Evolutionary conservation across 768 basidiomycete species (phyloP), one percentile per base, ranked within the genome.

Genomic region (Galerina marginata): DNA sequence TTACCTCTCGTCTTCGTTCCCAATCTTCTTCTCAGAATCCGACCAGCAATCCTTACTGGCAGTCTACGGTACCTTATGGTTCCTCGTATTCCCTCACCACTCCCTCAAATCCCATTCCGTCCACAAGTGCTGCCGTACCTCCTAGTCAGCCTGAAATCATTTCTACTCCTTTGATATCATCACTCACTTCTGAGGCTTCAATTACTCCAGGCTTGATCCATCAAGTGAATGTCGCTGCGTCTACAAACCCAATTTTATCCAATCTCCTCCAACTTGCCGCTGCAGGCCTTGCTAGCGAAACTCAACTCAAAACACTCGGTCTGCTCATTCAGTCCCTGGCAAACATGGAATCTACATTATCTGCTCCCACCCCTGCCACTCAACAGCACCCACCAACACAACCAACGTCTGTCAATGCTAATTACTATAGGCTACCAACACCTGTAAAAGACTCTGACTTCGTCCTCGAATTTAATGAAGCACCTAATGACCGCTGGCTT

Each of bases 321-420:
- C 71, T 87, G n/a, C 80, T 91, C n/a, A 87, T 93, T 42, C 88
- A 88, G 61, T 86, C 89, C 23, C 68, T 92, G 45, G 83, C 86
- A 25, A 74, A 69, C 38, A 63, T 74, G 15, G 70, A 68, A 26
- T 38, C 56, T 36, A 37, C 62, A n/a, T 60, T 69, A 29, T 49
- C 56, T 16, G 56, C 63, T 49, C 48, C 54, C 20, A 44, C 54
- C 54, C 42, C 61, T 46, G 6, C 63, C 20, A 48, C 51, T 33
- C 26, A 56, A 14, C 53, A 52, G 33, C 55, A n/a, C 16, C 60
- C 44, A 40, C 61, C 55, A 49, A 36, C 43, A 54, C 64, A n/a
- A 52, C 56, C 70, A 29, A 16, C 62, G 7, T 59, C 43, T 23
- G 25, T 38, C 15, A 23, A 40, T 10, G 45, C 44, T 45, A 54